Percentiles rank a stretch among this genome's conserved stretches.
These are phyloP conservation scores for Vickermania spadyakhi DNA, from an alignment of 208 protist species.

Conservation along the genomic window DNA sequence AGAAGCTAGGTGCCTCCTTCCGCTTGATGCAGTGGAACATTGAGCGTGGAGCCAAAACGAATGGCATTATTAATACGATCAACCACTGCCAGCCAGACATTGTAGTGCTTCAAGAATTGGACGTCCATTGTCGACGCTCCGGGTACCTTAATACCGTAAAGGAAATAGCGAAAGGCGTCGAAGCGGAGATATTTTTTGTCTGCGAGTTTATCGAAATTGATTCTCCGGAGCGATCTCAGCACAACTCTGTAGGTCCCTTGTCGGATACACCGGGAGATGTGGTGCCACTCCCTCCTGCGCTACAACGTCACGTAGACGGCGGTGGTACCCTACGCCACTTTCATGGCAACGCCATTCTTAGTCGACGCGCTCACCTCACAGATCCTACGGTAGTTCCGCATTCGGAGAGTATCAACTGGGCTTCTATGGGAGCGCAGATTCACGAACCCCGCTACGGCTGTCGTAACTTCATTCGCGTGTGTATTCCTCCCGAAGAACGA, in stretches of 20 bases:
- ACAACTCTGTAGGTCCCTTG: conserved; percentile 38
- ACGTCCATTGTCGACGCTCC: conserved; percentile 67
- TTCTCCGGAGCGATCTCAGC: conserved; percentile 9
- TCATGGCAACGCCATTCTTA: conserved; percentile 75
- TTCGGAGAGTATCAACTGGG: conserved; percentile 40
- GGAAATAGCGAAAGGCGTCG: conserved; percentile 43
- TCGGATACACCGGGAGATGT: conserved; percentile 8
- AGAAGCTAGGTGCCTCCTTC: conserved; percentile 33
- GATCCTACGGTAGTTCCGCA: conserved; percentile 35
- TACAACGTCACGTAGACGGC: background rate
- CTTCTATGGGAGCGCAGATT: conserved; percentile 18
- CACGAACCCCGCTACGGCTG: conserved; percentile 49
- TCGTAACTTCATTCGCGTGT: conserved; percentile 39
- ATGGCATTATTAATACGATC: conserved; percentile 42
- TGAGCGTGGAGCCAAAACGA: conserved; percentile 53
- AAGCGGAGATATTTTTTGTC: conserved; percentile 54
- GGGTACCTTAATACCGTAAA: conserved; percentile 47
- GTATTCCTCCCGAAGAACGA: conserved; percentile 22
- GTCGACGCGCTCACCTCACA: conserved; percentile 17
- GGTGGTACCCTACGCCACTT: conserved; percentile 27
- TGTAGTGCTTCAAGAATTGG: conserved; percentile 72
- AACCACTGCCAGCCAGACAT: conserved; percentile 45
- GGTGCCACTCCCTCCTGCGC: background rate
- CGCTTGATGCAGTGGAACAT: conserved; percentile 80
- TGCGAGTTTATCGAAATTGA: conserved; percentile 78